Base-by-base conservation (phyloP, 768 basidiomycete genomes). In the Mycena rebaudengoi region DNA sequence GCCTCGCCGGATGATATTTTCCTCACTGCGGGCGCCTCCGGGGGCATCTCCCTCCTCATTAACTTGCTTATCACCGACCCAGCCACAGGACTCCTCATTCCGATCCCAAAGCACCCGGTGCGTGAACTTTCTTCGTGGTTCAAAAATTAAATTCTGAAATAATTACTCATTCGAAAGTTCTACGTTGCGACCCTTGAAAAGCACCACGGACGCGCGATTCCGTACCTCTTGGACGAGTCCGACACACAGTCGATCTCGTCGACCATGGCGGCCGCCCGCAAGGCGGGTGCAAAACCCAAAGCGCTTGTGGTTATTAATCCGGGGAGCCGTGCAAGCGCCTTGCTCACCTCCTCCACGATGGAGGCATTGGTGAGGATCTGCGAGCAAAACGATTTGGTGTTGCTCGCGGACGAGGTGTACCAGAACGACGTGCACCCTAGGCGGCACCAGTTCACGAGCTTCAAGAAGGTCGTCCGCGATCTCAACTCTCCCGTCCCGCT, bases 381-480 rank as follows among this genome's bases (percentile, higher is more conserved):
- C 78, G 92, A 96, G 73, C 83, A 91, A 68, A 82, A 98, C 78
- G 81, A 82, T 7, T 88, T 99, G 60, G 91, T 97, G 21, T 87
- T 99, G 51, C 86, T 99, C 67, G 97, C 97, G 0, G 97, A 99
- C 76, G 97, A 99, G 76, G 97, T 99, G n/a, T 99, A 99, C 84
- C 97, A 99, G 78, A 80, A 80, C 69, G 99, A 99, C 82, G 85
- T 99, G 20, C 61, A 62, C 44, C 81, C 79, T n/a, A n/a, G n/a
- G n/a, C n/a, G n/a, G 2, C 88, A 92, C 74, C 85, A 92, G 0
- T 99, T 99, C 85, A 87, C 88, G 50, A 95, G 92, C 11, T 99
- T 99, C 87, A 98, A 98, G 77, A 92, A 95, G 78, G 83, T 94
- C 52, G 87, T 98, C 3, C 80, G 83, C 52, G 78, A 84, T 40